A percentile compares a stretch with the other conserved stretches of the same genome.
These are phyloP conservation scores for Glebionis coronaria DNA, from an alignment of 129 eudicot species.

Conservation along the genomic window DNA sequence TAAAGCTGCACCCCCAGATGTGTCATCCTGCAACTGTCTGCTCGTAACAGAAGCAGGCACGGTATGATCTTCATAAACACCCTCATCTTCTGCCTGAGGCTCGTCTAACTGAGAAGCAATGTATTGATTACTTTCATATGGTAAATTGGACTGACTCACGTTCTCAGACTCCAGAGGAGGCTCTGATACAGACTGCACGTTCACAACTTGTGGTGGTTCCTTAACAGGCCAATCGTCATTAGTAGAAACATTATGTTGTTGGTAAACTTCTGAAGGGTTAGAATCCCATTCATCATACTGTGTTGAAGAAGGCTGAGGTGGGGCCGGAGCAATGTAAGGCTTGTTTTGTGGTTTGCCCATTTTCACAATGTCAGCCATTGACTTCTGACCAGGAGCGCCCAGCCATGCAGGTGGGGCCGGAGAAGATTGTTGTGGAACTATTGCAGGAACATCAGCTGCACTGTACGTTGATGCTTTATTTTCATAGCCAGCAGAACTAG, in stretches of 20 bases:
- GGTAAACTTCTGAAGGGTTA: slow-evolving; percentile 38
- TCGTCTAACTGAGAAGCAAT: slow-evolving; percentile 46
- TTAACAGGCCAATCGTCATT: slow-evolving; percentile 78
- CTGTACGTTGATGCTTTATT: slow-evolving; percentile 37
- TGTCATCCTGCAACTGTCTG: slow-evolving; percentile 45
- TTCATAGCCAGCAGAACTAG: slow-evolving; percentile 51
- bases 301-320: slow-evolving; percentile 39
- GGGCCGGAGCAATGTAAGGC: slow-evolving; percentile 26
- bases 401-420: slow-evolving; percentile 70
- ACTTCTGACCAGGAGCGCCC: slow-evolving; percentile 72
- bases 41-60: slow-evolving; percentile 38
- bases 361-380: slow-evolving; percentile 98
- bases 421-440: slow-evolving; percentile 48
- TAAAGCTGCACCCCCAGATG: slow-evolving; percentile 46
- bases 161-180: slow-evolving; percentile 48
- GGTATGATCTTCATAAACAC: slow-evolving; percentile 36
- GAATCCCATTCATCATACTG: slow-evolving; percentile 38
- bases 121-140: slow-evolving; percentile 40
- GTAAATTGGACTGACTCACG: slow-evolving; percentile 32
- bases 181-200: slow-evolving; percentile 34
- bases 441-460: slow-evolving; percentile 39
- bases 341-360: slow-evolving; percentile 89
- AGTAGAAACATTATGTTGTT: slow-evolving; percentile 32
- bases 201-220: slow-evolving; percentile 56
- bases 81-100: slow-evolving; percentile 48